phyloP scores from a whole-genome alignment of 2,329 filamentous ascomycete genomes.

The Alternaria rosae region DNA sequence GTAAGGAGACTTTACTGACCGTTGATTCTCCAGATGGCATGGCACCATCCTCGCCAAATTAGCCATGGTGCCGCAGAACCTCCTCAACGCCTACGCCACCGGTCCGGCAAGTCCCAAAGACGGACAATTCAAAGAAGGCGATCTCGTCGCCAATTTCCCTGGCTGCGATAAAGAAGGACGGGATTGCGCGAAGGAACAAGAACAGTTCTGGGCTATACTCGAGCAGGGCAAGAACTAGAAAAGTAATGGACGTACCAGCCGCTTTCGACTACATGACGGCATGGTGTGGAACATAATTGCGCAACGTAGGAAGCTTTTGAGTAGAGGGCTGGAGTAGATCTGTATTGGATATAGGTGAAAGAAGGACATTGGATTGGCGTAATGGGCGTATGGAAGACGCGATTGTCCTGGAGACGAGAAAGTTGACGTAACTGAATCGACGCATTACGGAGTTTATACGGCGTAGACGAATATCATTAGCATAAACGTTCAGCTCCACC shows the following conservation, averaged over 20 bases:
- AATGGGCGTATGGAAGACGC: background rate
- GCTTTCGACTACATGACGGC: no score
- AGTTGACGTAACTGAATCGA: background rate
- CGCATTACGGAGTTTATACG: background rate
- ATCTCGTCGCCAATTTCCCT: constrained; percentile 81
- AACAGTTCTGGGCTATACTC: constrained; percentile 55
- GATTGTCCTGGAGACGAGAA: constrained; percentile 1
- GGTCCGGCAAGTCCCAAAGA: constrained; percentile 45
- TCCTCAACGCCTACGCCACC: constrained; percentile 77
- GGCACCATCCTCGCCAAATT: constrained; percentile 91
- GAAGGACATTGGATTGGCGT: constrained; percentile 4
- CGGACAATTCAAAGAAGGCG: constrained; percentile 78
- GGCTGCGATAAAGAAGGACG: constrained; percentile 69
- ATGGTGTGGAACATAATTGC: no score
- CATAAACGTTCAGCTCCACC: background rate
- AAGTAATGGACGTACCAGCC: no score
- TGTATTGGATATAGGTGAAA: background rate
- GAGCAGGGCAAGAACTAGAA: constrained; percentile 28
- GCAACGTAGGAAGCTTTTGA: background rate
- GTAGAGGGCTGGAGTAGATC: background rate
- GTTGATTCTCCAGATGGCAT: constrained; percentile 76
- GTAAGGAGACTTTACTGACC: background rate
- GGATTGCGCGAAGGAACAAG: constrained; percentile 76
- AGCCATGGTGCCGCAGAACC: constrained; percentile 85
- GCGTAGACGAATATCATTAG: background rate